These are phyloP conservation scores for Viola pubescens DNA, from an alignment of 441 rosid species.

Conservation along the genomic window DNA sequence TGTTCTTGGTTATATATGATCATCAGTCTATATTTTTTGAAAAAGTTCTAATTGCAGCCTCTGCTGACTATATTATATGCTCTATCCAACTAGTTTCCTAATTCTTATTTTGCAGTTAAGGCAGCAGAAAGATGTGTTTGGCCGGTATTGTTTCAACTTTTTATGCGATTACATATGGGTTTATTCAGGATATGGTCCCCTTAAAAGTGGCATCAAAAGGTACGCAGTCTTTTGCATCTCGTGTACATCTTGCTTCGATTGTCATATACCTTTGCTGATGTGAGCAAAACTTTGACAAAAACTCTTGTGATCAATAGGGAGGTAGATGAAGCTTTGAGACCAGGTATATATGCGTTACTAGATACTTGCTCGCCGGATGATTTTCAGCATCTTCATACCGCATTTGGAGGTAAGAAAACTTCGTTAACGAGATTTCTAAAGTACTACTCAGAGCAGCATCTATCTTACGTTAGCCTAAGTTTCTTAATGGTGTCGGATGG, in stretches of 20 bases:
- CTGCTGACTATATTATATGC: neutral
- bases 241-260: neutral
- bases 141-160: conserved; percentile 69
- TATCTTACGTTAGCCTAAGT: conserved; percentile 12
- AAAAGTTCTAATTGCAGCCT: too few species aligned
- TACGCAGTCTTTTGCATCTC: conserved; percentile 14
- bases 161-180: conserved; percentile 68
- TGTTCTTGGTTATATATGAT: too few species aligned
- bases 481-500: conserved; percentile 14
- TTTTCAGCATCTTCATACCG: conserved; percentile 74
- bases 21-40: too few species aligned
- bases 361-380: conserved; percentile 76
- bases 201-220: conserved; percentile 69
- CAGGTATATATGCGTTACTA: conserved; percentile 81
- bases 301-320: conserved; percentile 34
- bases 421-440: neutral
- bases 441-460: neutral
- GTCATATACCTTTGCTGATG: neutral
- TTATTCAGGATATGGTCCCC: conserved; percentile 70
- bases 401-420: conserved; percentile 62
- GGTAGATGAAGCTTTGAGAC: conserved; percentile 74
- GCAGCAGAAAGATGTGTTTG: conserved; percentile 73
- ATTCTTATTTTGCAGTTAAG: conserved; percentile 50
- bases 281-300: too few species aligned
- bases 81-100: conserved; percentile 4